Evolutionary conservation across 805 yeast genomes (phyloP).

Genomic region (Nakazawaea siamensis): DNA sequence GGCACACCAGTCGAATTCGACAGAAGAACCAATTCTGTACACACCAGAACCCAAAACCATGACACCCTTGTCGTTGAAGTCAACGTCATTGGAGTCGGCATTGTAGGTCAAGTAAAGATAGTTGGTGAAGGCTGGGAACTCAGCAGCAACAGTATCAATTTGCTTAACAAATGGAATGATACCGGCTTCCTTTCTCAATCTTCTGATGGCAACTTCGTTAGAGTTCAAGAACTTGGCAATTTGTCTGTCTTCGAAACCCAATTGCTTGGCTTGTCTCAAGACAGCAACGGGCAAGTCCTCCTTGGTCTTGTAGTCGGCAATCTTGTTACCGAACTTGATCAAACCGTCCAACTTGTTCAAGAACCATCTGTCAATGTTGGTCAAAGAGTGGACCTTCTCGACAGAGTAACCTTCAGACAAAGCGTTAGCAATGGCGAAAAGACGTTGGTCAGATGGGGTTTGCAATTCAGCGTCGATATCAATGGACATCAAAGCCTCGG

Average conservation of each 20-base stretch:
- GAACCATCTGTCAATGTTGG: constrained; percentile 95
- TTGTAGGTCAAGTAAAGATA: constrained; percentile 92
- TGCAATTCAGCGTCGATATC: constrained; percentile 90
- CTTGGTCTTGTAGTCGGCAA: constrained; percentile 46
- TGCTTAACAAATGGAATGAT: constrained; percentile 90
- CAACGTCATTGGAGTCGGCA: constrained; percentile 79
- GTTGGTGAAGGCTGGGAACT: constrained; percentile 94
- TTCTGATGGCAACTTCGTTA: constrained; percentile 87
- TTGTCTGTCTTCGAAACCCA: constrained; percentile 96
- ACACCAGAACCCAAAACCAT: constrained; percentile 98
- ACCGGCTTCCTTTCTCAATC: constrained; percentile 80
- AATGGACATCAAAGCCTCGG: constrained; percentile 79
- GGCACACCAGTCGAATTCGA: constrained; percentile 99
- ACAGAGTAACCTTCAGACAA: constrained; percentile 82
- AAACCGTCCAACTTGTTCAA: constrained; percentile 75
- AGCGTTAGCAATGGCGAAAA: constrained; percentile 95
- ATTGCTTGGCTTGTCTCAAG: constrained; percentile 84
- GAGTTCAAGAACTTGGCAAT: constrained; percentile 83
- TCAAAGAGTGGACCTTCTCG: constrained; percentile 83
- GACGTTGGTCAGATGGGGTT: constrained; percentile 95
- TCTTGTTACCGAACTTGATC: constrained; percentile 60
- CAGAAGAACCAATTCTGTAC: constrained; percentile 97
- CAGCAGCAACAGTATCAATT: constrained; percentile 98
- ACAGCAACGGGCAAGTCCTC: constrained; percentile 55
- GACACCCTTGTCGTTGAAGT: constrained; percentile 87